Evolutionary conservation across 148 eudicot genomes (phyloP).

Genomic region (Polygonum aviculare): DNA sequence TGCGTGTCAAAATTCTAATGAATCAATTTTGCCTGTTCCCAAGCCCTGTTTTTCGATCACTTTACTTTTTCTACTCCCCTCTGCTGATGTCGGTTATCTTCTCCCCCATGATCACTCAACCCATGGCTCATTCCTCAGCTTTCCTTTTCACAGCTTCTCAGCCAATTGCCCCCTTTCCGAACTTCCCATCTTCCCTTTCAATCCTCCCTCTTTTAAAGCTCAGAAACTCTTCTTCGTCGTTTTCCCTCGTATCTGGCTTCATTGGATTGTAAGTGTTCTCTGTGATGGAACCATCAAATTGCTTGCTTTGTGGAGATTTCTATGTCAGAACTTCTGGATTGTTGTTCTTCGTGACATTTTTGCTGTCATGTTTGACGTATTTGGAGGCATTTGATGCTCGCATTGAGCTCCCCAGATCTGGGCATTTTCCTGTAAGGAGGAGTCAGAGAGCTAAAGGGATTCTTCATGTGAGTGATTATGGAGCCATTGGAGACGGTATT

Average conservation of each 20-base stretch:
- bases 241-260: background rate
- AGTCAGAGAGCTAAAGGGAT: conserved; percentile 12
- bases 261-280: background rate
- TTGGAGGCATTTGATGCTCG: conserved; percentile 29
- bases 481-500: conserved; percentile 52
- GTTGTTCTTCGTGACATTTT: background rate
- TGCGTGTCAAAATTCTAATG: background rate
- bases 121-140: background rate
- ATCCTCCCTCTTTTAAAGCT: conserved; percentile 1
- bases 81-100: background rate
- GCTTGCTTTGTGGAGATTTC: background rate
- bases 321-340: background rate
- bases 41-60: background rate
- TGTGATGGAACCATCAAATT: conserved; percentile 4
- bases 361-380: conserved; percentile 15
- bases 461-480: conserved; percentile 30
- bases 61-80: background rate
- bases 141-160: background rate
- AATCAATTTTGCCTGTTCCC: background rate
- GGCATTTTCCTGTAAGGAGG: conserved; percentile 11
- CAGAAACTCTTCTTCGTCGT: background rate
- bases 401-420: conserved; percentile 35
- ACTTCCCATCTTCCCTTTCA: background rate
- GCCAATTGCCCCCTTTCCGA: background rate
- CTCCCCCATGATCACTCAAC: conserved; percentile 3